Base-by-base conservation (phyloP, 805 yeast genomes). In the Cyberlindnera xishuangbannaensis region DNA sequence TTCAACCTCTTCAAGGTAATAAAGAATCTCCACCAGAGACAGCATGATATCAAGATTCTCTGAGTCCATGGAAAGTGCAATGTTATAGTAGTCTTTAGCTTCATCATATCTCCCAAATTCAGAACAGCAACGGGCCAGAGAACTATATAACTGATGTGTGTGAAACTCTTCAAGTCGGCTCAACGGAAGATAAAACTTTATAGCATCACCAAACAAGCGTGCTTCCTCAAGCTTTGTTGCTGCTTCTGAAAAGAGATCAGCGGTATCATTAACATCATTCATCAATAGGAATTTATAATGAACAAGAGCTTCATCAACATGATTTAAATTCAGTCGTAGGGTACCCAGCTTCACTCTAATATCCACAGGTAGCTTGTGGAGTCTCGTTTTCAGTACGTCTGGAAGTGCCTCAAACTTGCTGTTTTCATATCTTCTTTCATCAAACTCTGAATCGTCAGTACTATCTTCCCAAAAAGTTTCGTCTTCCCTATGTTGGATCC, bases 401-500 rank as follows among this genome's bases (percentile, higher is more conserved):
- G 67, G 46, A 17, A 73, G 43, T 1, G 64, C 56, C 32, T 63
- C 66, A 45, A 55, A 74, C 30, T 62, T 64, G 8, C 61, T 56
- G 44, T 67, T 66, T 27, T 67, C 70, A 23, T 61, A 57, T 41
- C 94, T 62, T 50, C 94, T 67, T 16, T 66, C 72, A 54, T 90
- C 97, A 59, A 81, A 90, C 56, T 90, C 97, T 0, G 83, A 62
- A 55, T 90, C 97, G 42, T 78, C 78, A 12, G 60, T 62, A 4
- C 50, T 52, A 33, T 59, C 63, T 27, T 66, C 67, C 72, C 72
- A 67, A 41, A 66, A 67, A 0, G 51, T 47, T 43, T 67, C 71
- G n/a, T 39, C 62, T 25, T 67, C 75, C 42, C 98, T 70, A 11
- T 64, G 64, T 39, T 81, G 86, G 12, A 90, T 71, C 92, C 95